Percentiles rank a stretch among this genome's conserved stretches.
phyloP scores from a whole-genome alignment of 148 eudicot species.

The Rhododendron mucronatum region DNA sequence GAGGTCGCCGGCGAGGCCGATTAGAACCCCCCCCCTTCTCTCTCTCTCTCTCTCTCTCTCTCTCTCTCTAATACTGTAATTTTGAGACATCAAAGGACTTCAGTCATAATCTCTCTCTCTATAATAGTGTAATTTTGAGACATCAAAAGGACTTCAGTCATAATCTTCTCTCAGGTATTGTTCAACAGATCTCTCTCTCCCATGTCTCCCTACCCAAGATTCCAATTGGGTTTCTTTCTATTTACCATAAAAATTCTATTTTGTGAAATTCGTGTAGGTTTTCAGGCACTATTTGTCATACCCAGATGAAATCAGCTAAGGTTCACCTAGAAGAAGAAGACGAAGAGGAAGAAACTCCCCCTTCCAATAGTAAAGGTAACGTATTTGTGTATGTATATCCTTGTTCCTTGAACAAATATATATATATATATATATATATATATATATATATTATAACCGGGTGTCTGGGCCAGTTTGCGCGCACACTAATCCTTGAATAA shows the following conservation, averaged over 20 bases:
- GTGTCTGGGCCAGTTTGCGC: background rate
- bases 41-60: too few species aligned
- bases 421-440: background rate
- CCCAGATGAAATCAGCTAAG: conserved; percentile 42
- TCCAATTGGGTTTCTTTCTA: background rate
- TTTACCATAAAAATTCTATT: background rate
- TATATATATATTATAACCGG: background rate
- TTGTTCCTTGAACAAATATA: background rate
- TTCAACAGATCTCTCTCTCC: background rate
- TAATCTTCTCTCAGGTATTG: background rate
- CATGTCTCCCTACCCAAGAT: background rate
- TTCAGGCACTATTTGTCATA: background rate
- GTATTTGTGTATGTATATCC: background rate
- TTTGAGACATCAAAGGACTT: background rate
- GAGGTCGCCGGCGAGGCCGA: background rate
- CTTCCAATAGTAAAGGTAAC: conserved; percentile 45
- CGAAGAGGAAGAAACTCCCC: conserved; percentile 45
- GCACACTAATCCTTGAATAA: background rate
- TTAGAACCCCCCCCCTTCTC: background rate
- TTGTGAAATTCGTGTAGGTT: background rate
- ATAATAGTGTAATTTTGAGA: background rate
- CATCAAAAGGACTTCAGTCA: background rate
- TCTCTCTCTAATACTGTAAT: background rate
- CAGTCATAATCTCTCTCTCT: background rate
- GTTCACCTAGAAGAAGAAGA: conserved; percentile 59